phyloP scores from a whole-genome alignment of 345 rosid genomes.

The Acer saccharum region DNA sequence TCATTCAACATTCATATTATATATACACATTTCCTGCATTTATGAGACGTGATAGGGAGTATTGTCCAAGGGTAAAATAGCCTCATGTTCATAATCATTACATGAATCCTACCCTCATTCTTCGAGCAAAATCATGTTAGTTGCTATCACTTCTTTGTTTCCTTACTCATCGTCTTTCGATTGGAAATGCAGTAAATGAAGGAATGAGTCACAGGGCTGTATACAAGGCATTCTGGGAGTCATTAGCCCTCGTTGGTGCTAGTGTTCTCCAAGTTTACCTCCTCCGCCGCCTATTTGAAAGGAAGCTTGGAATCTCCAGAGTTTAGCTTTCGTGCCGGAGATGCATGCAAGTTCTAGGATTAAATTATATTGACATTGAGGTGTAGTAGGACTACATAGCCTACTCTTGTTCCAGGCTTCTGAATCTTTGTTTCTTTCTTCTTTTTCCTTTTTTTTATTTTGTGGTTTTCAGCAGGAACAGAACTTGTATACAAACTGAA shows the following conservation, averaged over 20 bases:
- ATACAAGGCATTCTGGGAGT: slow-evolving; percentile 68
- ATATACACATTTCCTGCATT: background rate
- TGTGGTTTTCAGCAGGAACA: background rate
- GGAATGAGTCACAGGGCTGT: slow-evolving; percentile 60
- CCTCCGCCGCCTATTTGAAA: slow-evolving; percentile 62
- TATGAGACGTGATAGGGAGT: background rate
- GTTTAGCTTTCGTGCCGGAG: slow-evolving; percentile 36
- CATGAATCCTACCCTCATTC: background rate
- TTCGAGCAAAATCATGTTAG: background rate
- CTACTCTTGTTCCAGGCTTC: slow-evolving; percentile 9
- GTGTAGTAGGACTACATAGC: slow-evolving; percentile 7
- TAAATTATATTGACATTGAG: background rate
- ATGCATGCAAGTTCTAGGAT: background rate
- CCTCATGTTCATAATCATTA: background rate
- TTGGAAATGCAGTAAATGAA: slow-evolving; percentile 59
- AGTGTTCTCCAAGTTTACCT: slow-evolving; percentile 71
- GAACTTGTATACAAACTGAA: slow-evolving; percentile 9
- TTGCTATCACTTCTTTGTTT: background rate
- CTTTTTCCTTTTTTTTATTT: background rate
- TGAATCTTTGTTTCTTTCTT: background rate
- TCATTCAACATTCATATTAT: background rate
- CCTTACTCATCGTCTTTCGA: slow-evolving; percentile 6
- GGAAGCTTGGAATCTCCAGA: slow-evolving; percentile 63
- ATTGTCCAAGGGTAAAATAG: background rate
- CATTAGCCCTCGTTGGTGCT: slow-evolving; percentile 60